phyloP scores from a whole-genome alignment of 2,329 filamentous ascomycete species.

The Fusarium multiceps region DNA sequence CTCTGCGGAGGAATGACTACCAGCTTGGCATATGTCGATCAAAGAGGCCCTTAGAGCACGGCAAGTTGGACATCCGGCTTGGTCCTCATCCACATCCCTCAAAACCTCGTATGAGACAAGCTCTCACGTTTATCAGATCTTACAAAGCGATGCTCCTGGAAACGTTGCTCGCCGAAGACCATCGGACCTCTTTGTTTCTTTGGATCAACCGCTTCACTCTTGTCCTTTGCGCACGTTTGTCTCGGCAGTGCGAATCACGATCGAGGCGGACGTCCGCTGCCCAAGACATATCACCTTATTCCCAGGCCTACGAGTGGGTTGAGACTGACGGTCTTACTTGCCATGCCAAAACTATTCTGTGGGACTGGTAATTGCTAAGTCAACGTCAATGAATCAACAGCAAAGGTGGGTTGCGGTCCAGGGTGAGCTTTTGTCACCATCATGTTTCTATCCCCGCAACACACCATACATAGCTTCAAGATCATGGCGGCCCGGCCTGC shows the following conservation, averaged over 20 bases:
- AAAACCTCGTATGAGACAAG: constrained; percentile 11
- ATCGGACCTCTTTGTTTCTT: constrained; percentile 19
- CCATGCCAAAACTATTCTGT: neutral
- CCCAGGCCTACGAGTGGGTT: neutral
- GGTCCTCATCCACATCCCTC: constrained; percentile 16
- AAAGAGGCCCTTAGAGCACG: constrained; percentile 7
- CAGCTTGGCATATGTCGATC: constrained; percentile 40
- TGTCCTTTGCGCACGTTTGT: neutral
- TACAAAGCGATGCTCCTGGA: constrained; percentile 7
- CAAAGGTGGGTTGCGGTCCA: neutral
- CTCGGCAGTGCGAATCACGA: neutral
- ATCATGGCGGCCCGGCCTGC: neutral
- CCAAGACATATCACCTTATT: neutral
- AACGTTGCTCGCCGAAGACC: constrained; percentile 17
- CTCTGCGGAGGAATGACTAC: constrained; percentile 18
- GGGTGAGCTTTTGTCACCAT: neutral
- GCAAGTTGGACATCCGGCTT: constrained; percentile 41
- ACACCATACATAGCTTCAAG: neutral
- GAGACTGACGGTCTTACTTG: neutral
- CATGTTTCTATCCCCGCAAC: neutral
- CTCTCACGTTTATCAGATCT: neutral
- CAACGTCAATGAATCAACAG: neutral
- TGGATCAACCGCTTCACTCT: neutral
- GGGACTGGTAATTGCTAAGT: neutral
- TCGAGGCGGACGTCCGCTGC: neutral